These are phyloP conservation scores for Penicillium corylophilum DNA, from an alignment of 2,329 filamentous ascomycete genomes.

Conservation along the genomic window DNA sequence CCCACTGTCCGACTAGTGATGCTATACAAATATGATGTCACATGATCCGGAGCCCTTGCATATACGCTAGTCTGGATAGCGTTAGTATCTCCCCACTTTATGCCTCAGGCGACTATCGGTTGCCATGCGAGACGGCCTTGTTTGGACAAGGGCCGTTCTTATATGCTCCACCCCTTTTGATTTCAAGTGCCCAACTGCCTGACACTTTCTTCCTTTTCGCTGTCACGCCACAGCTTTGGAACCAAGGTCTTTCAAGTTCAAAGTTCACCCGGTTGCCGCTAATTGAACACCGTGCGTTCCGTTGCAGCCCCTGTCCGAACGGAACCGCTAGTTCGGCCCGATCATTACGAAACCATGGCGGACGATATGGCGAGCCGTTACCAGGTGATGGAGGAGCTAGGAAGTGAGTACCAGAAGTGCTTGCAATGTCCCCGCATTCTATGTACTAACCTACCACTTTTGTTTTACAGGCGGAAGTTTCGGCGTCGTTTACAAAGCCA, in stretches of 20 bases:
- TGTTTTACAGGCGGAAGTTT: conserved; percentile 76
- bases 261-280: conserved; percentile 11
- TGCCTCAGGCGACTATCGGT: conserved; percentile 10
- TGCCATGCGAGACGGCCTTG: conserved; percentile 26
- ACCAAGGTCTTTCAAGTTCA: conserved; percentile 2
- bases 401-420: conserved; percentile 63
- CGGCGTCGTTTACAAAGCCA: conserved; percentile 94
- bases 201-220: conserved; percentile 10
- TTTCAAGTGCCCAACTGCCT: conserved; percentile 1
- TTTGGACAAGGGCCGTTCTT: conserved; percentile 20
- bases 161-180: conserved; percentile 25
- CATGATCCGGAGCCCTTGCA: conserved; percentile 15
- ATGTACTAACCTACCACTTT: conserved; percentile 18
- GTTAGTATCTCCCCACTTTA: conserved; percentile 11
- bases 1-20: background rate
- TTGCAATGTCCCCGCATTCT: conserved; percentile 2
- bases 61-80: conserved; percentile 3
- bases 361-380: conserved; percentile 75
- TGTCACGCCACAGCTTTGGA: conserved; percentile 4
- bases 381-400: conserved; percentile 93
- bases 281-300: conserved; percentile 16
- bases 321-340: conserved; percentile 17
- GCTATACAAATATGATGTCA: background rate
- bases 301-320: conserved; percentile 18
- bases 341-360: conserved; percentile 35